Base-by-base conservation (phyloP, 202 grass and related monocot species). In the Hordeum pubiflorum region DNA sequence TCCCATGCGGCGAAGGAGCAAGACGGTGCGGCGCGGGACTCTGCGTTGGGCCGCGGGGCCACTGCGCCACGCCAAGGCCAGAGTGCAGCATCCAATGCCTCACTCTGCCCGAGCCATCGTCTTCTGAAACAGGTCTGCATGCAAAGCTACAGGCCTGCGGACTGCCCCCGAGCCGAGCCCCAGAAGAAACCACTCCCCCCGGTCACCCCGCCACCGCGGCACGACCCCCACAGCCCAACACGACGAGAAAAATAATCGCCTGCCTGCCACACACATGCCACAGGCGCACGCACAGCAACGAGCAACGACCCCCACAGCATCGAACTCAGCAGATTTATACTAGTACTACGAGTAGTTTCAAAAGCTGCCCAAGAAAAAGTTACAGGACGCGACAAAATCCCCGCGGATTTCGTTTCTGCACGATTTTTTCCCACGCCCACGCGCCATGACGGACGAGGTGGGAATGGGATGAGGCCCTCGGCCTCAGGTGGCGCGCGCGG, bases 31-130 rank as follows among this genome's bases (percentile, higher is more conserved):
- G 77, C 17, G 77, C 59, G 14, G 39, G 10, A 17, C 52, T 22
- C 40, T 17, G 50, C 43, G 60, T 66, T 43, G 66, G 33, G 76
- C 59, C 36, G 43, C 75, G 31, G 69, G 76, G 76, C 76, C 77
- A 80, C 77, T 67, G 80, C 80, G 31, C 65, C 74, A 83, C 69
- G 65, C 85, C 10, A 10, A 80, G 77, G 75, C 69, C 29, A 68
- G 61, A 15, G 62, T 44, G 71, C 70, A 77, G 87, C 83, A 86
- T 89, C 87, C 87, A 79, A 86, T 77, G 87, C 79, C 72, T 41
- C 87, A 69, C 87, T 9, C 79, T 86, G 83, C 87, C 83, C 83
- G 33, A 89, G 67, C 48, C 50, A 5, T 83, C 41, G 39, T 27
- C 78, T 23, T 79, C 83, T 82, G 79, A 73, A 39, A 73, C 70